Evolutionary conservation across 2,329 filamentous ascomycete genomes (phyloP), one percentile per base, ranked within the genome.

Genomic region (Calonectria naviculata): DNA sequence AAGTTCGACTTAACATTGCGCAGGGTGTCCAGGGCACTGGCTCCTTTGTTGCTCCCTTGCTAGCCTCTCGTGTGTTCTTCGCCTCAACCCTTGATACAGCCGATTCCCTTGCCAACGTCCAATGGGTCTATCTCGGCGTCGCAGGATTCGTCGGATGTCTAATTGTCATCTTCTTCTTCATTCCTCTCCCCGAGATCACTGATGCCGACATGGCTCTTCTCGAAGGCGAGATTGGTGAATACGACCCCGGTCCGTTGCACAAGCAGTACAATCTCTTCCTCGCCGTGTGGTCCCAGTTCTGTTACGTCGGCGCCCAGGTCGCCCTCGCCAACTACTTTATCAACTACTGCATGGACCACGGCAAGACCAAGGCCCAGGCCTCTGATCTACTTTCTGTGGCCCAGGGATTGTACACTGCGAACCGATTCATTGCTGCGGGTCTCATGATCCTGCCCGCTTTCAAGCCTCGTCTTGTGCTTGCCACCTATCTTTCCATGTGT

Each of bases 41-140:
- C 3, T 89, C 88, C 0, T 87, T 90, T 64, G 75, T 90, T 19
- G 89, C 89, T 0, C 90, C 90, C 0, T 86, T 92, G 1, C 82
- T 92, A 9, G 90, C 88, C 0, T 87, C 86, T 2, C 88, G 89
- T 61, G 90, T 91, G 60, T 91, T 93, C 82, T 92, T 92, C 80
- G 86, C 87, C 47, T 83, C 88, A 63, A 87, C 86, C 0, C 84
- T 86, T 38, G 84, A 88, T 38, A 85, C 84, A 61, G 81, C 81
- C 12, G 80, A 86, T n/a, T 85, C 87, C 4, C 80, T 92, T 65
- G 82, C 85, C 74, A 92, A 89, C 65, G 90, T 92, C 10, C 90
- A 92, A 78, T 92, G 89, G 89, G 87, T 89, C 2, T 93, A 93
- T 75, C 85, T 92, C 3, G 90, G 88, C 5, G 90, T 92, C 36